Evolutionary conservation across 2,329 filamentous ascomycete genomes (phyloP), one percentile per base, ranked within the genome.

Genomic region (Arthrobotrys sphaeroides): DNA sequence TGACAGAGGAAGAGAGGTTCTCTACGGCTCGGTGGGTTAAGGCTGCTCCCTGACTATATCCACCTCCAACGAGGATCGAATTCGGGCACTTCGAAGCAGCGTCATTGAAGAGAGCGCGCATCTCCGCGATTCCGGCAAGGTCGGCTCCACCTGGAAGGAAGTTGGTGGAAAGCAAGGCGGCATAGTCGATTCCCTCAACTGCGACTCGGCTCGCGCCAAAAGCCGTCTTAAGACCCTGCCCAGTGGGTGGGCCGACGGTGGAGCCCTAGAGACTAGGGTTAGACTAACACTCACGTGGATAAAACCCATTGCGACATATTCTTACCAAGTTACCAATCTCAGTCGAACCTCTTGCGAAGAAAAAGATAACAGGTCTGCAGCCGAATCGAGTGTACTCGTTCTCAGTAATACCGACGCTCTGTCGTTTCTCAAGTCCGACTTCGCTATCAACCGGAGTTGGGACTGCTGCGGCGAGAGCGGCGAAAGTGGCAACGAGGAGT

Each of bases 271-370:
- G 22, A 22, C 3, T 18, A 20, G 22, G 10, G 24, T 36, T 13
- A 61, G 57, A 22, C 31, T 13, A 24, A 24, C 24, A 9, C n/a
- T 18, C 22, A 38, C n/a, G n/a, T n/a, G n/a, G n/a, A n/a, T n/a
- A 26, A 18, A 13, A 24, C 3, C 36, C 24, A n/a, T 59, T 40
- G 3, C 4, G 7, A 16, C 5, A 22, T 26, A 38, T 24, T n/a
- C 74, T 72, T 80, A 85, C 84, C 79, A 86, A 83, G 79, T 86
- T 85, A n/a, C 85, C 85, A 5, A 80, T 78, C 77, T 86, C 85
- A 12, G 83, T 84, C 10, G 84, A 85, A 22, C 84, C 85, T 49
- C 85, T 83, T 7, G 85, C 84, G 76, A 84, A 86, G 51, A 86
- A 84, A 57, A 86, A 84, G 24, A 85, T 83, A 20, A 85, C 80